Evolutionary conservation across 805 yeast genomes (phyloP).

Genomic region (Cyberlindnera petersonii): DNA sequence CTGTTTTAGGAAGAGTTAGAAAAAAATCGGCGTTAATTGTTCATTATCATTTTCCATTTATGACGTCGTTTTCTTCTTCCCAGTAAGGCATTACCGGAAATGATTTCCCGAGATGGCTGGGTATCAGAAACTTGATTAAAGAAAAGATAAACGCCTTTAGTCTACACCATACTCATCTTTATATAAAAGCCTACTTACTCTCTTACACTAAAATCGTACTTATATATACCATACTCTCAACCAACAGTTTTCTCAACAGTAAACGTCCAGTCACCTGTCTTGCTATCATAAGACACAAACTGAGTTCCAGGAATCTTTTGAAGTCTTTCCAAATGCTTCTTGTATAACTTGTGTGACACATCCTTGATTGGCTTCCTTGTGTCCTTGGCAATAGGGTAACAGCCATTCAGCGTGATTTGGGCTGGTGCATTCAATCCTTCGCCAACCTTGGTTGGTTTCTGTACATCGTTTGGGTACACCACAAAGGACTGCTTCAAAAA

Average conservation of each 20-base stretch:
- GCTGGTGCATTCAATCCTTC: constrained; percentile 82
- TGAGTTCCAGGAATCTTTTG: constrained; percentile 54
- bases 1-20: too few relatives aligned
- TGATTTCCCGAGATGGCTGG: too few relatives aligned
- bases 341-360: constrained; percentile 66
- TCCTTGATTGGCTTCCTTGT: constrained; percentile 73
- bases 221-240: background rate
- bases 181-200: background rate
- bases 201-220: constrained; percentile 8
- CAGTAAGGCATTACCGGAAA: too few relatives aligned
- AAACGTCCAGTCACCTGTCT: constrained; percentile 69
- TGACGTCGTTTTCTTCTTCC: too few relatives aligned
- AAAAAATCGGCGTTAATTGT: too few relatives aligned
- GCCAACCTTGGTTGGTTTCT: constrained; percentile 59
- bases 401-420: constrained; percentile 66
- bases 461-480: constrained; percentile 66
- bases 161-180: background rate
- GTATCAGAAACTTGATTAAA: too few relatives aligned
- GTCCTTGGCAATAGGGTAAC: constrained; percentile 75
- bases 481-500: constrained; percentile 58
- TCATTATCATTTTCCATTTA: too few relatives aligned
- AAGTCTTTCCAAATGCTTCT: constrained; percentile 63
- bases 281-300: constrained; percentile 75
- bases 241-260: constrained; percentile 35
- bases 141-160: too few relatives aligned